Conservation (phyloP, 768 basidiomycete genomes). For the Guyanaporus albipodus region DNA sequence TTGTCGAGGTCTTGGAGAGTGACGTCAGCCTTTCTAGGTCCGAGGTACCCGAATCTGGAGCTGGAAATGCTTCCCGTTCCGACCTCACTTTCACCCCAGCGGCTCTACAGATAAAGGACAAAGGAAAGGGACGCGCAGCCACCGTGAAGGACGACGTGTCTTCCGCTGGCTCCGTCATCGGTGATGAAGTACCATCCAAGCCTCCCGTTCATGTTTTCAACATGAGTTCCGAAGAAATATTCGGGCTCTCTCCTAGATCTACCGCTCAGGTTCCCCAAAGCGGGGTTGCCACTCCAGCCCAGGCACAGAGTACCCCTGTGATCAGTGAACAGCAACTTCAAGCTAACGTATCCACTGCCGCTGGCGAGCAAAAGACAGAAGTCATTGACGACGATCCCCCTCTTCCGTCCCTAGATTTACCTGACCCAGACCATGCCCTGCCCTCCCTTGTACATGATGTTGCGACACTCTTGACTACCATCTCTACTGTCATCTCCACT, state of each 20-base stretch:
- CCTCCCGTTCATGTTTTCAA: slow-evolving; percentile 60
- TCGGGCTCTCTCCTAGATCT: slow-evolving; percentile 17
- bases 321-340: slow-evolving; percentile 22
- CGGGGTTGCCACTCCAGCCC: slow-evolving; percentile 30
- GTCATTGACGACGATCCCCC: slow-evolving; percentile 42
- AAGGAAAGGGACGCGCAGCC: slow-evolving; percentile 35
- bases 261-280: slow-evolving; percentile 11
- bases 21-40: slow-evolving; percentile 34
- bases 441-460: slow-evolving; percentile 62
- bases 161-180: slow-evolving; percentile 41
- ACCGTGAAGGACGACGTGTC: slow-evolving; percentile 33
- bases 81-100: slow-evolving; percentile 16
- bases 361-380: slow-evolving; percentile 11
- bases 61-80: slow-evolving; percentile 31
- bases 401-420: slow-evolving; percentile 42
- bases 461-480: slow-evolving; percentile 52
- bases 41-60: slow-evolving; percentile 29
- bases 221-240: slow-evolving; percentile 29
- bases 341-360: slow-evolving; percentile 5
- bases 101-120: slow-evolving; percentile 43
- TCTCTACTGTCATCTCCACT: slow-evolving; percentile 51
- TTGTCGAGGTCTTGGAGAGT: slow-evolving; percentile 53
- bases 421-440: slow-evolving; percentile 23
- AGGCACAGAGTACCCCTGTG: slow-evolving; percentile 41
- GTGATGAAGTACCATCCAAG: slow-evolving; percentile 45